A percentile compares a stretch with the other conserved stretches of the same genome.
phyloP scores from a whole-genome alignment of 306 rosid species.

The Trifolium fragiferum region DNA sequence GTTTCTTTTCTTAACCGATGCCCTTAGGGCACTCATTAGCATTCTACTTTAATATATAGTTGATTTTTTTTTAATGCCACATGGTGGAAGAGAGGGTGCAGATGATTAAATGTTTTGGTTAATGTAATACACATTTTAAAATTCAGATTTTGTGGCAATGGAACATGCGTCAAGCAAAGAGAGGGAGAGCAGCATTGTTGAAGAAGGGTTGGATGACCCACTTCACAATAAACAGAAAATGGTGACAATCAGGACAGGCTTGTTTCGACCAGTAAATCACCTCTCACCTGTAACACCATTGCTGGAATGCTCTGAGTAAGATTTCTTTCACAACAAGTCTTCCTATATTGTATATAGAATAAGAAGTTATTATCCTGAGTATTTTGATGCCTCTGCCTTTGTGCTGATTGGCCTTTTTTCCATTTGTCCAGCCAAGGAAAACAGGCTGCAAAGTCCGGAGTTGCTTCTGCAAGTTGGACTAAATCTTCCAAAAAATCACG shows the following conservation, averaged over 20 bases:
- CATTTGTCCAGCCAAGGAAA: slow-evolving; percentile 51
- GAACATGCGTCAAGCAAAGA: slow-evolving; percentile 42
- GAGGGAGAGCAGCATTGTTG: slow-evolving; percentile 33
- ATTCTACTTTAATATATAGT: not conserved
- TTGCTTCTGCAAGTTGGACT: slow-evolving; percentile 43
- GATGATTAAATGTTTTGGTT: slow-evolving; percentile 16
- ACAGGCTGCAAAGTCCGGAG: slow-evolving; percentile 47
- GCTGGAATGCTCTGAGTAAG: slow-evolving; percentile 61
- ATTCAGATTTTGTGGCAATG: slow-evolving; percentile 49
- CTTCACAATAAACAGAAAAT: slow-evolving; percentile 43
- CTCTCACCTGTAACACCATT: slow-evolving; percentile 57
- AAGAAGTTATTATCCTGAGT: slow-evolving; percentile 10
- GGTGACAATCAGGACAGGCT: slow-evolving; percentile 48
- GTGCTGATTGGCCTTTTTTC: slow-evolving; percentile 25
- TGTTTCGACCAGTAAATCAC: slow-evolving; percentile 29
- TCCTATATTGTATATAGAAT: slow-evolving; percentile 6
- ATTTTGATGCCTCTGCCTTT: slow-evolving; percentile 6
- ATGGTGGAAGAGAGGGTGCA: slow-evolving; percentile 3
- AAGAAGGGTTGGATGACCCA: slow-evolving; percentile 41
- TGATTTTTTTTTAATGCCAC: slow-evolving; percentile 17
- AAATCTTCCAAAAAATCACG: slow-evolving; percentile 32
- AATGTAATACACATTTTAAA: slow-evolving; percentile 15
- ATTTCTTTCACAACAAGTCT: slow-evolving; percentile 18
- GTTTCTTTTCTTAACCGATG: too few species aligned
- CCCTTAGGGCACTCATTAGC: too few species aligned